These are phyloP conservation scores for Ceriops decandra DNA, from an alignment of 345 rosid species.

Conservation along the genomic window DNA sequence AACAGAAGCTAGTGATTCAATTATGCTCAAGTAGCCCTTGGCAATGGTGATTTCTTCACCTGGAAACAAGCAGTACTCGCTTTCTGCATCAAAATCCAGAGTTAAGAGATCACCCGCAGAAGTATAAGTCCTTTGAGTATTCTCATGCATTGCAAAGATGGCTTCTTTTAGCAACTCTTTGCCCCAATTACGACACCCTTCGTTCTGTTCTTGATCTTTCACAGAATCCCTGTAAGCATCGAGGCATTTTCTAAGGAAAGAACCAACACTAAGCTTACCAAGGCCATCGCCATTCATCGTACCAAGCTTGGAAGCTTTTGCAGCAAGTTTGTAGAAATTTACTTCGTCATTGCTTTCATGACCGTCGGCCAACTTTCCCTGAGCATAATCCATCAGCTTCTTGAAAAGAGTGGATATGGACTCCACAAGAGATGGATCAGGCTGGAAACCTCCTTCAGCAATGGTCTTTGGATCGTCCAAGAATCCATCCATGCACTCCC, in stretches of 20 bases:
- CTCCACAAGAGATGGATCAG: conserved; percentile 45
- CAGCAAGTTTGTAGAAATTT: conserved; percentile 36
- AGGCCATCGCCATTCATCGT: conserved; percentile 30
- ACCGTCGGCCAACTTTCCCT: conserved; percentile 41
- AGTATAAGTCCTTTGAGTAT: conserved; percentile 77
- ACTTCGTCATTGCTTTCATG: conserved; percentile 15
- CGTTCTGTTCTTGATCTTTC: conserved; percentile 25
- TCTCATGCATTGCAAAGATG: conserved; percentile 64
- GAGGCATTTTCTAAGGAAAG: conserved; percentile 52
- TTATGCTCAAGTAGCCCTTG: conserved; percentile 70
- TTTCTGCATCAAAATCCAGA: conserved; percentile 78
- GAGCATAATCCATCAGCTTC: conserved; percentile 75
- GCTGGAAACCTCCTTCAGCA: conserved; percentile 84
- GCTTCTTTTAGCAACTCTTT: conserved; percentile 64
- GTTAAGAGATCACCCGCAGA: conserved; percentile 74
- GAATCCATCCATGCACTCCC: conserved; percentile 94
- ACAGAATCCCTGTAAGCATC: conserved; percentile 50
- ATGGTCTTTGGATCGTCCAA: conserved; percentile 46
- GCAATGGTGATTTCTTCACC: conserved; percentile 96
- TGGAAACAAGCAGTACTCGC: conserved; percentile 85
- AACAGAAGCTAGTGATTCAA: conserved; percentile 65
- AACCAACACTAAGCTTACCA: conserved; percentile 54
- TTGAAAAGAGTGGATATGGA: conserved; percentile 57
- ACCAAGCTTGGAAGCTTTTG: conserved; percentile 36
- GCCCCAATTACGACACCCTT: conserved; percentile 48